These are phyloP conservation scores for Beverwykella pulmonaria DNA, from an alignment of 495 filamentous ascomycete genomes.

Conservation along the genomic window DNA sequence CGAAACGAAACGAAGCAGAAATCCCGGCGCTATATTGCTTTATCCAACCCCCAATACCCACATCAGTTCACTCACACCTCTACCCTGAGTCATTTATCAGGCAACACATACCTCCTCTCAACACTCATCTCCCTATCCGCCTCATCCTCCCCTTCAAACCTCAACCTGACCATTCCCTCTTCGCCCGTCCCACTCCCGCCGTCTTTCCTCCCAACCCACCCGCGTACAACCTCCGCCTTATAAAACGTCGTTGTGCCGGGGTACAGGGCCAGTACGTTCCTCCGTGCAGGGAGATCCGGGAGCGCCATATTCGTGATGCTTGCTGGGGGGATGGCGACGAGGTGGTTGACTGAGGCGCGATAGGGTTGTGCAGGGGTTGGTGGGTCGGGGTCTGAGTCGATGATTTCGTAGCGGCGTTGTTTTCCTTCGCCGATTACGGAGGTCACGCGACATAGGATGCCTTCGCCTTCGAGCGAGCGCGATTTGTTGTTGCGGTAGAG, in stretches of 20 bases:
- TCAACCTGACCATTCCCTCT: constrained; percentile 38
- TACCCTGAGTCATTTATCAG: constrained; percentile 28
- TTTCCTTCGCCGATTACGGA: constrained; percentile 81
- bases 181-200: not conserved
- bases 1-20: not conserved
- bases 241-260: constrained; percentile 97
- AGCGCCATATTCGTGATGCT: constrained; percentile 53
- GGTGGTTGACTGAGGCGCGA: constrained; percentile 72
- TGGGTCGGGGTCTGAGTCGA: constrained; percentile 88
- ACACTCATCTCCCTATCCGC: constrained; percentile 45
- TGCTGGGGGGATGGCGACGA: constrained; percentile 79
- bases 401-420: constrained; percentile 88
- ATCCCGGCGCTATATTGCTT: no score
- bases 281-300: constrained; percentile 50
- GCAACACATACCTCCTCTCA: constrained; percentile 47
- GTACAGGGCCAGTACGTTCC: constrained; percentile 55
- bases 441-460: constrained; percentile 89
- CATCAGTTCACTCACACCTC: no score
- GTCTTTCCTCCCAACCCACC: constrained; percentile 26
- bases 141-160: constrained; percentile 50
- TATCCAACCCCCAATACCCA: no score
- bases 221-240: constrained; percentile 73
- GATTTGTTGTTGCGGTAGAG: constrained; percentile 78
- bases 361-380: constrained; percentile 60
- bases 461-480: constrained; percentile 68